These are phyloP conservation scores for Daedaleopsis sinensis DNA, from an alignment of 768 basidiomycete species.

Conservation along the genomic window DNA sequence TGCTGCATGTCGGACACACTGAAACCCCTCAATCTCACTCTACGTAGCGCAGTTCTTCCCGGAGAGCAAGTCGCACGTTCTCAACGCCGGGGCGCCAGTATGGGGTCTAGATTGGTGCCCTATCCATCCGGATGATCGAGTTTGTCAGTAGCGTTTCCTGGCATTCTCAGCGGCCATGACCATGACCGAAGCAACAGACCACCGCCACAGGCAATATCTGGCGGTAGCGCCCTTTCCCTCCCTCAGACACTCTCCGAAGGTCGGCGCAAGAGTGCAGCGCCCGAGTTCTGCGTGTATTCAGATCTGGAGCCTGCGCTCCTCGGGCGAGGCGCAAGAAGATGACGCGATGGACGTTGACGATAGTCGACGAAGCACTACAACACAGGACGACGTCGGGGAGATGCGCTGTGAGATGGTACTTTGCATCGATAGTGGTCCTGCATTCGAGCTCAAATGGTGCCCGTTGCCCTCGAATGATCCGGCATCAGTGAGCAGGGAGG, in stretches of 20 bases:
- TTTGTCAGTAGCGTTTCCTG: conserved; percentile 41
- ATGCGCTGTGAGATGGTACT: conserved; percentile 85
- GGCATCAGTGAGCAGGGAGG: conserved; percentile 36
- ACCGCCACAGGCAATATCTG: conserved; percentile 72
- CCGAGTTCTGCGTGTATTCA: conserved; percentile 76
- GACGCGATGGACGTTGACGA: conserved; percentile 18
- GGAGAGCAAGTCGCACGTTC: conserved; percentile 64
- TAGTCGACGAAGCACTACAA: neutral
- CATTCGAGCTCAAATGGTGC: conserved; percentile 89
- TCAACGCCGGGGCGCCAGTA: conserved; percentile 89
- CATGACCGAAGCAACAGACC: conserved; percentile 38
- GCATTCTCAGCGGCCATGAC: neutral
- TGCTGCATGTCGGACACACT: neutral
- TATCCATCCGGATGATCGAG: conserved; percentile 57
- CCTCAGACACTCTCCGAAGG: conserved; percentile 59
- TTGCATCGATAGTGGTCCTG: conserved; percentile 81
- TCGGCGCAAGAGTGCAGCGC: conserved; percentile 60
- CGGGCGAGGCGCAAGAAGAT: neutral
- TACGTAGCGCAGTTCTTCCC: conserved; percentile 61
- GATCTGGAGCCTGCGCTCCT: conserved; percentile 69
- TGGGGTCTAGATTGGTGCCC: conserved; percentile 97
- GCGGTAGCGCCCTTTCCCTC: conserved; percentile 81
- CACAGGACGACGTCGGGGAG: conserved; percentile 41
- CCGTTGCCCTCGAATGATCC: conserved; percentile 81
- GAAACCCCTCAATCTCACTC: too few species aligned